Percentiles rank a stretch among this genome's conserved stretches.
phyloP scores from a whole-genome alignment of 139 green algal species.

The Penium margaritaceum region DNA sequence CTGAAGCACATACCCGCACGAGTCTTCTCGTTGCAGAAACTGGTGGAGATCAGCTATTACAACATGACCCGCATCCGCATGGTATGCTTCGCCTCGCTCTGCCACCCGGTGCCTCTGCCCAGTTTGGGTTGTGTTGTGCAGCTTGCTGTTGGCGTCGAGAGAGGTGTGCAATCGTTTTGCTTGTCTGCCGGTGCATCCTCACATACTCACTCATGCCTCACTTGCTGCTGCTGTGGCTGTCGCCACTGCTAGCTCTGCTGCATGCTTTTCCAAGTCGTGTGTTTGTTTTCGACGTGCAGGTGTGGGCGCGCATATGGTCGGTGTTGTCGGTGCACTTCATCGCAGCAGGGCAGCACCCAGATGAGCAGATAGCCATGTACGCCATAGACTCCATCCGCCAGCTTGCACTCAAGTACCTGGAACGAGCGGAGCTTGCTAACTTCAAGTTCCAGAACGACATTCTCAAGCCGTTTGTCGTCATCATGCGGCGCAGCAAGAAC shows the following conservation, averaged over 20 bases:
- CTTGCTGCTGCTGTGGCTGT: too few relatives aligned
- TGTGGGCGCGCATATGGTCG: slow-evolving; percentile 91
- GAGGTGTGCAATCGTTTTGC: too few relatives aligned
- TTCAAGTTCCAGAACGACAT: slow-evolving; percentile 99
- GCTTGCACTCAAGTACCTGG: slow-evolving; percentile 80
- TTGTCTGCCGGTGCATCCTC: too few relatives aligned
- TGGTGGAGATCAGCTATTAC: slow-evolving; percentile 84
- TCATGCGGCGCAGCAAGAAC: slow-evolving; percentile 76
- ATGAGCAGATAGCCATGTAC: slow-evolving; percentile 79
- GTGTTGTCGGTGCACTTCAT: slow-evolving; percentile 89
- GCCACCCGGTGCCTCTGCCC: too few relatives aligned
- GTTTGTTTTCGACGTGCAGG: too few relatives aligned
- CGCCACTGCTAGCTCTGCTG: too few relatives aligned
- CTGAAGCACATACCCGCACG: slow-evolving; percentile 62
- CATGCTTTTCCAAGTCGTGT: too few relatives aligned
- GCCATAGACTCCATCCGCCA: slow-evolving; percentile 72
- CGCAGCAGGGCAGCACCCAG: slow-evolving; percentile 60
- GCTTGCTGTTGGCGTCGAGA: too few relatives aligned
- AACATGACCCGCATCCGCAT: slow-evolving; percentile 92
- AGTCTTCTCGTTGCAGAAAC: slow-evolving; percentile 84
- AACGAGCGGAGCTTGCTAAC: slow-evolving; percentile 92
- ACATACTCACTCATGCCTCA: too few relatives aligned
- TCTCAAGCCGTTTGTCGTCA: slow-evolving; percentile 88
- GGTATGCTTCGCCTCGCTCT: too few relatives aligned
- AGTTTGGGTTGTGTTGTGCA: too few relatives aligned